Conservation (phyloP, 2,329 filamentous ascomycete genomes). For the Alternaria brassicicola region DNA sequence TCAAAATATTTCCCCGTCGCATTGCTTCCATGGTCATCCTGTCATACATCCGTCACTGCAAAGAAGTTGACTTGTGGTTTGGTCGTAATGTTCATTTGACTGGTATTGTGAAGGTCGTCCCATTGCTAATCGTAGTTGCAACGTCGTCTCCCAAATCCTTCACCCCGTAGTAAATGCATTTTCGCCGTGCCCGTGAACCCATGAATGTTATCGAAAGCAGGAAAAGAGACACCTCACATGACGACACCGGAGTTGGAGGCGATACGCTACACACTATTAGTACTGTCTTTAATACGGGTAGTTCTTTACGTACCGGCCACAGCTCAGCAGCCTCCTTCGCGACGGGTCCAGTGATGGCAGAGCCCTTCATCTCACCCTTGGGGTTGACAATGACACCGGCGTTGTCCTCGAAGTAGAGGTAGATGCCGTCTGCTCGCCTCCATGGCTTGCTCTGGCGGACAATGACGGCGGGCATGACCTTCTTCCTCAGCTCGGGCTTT, state of each 20-base stretch:
- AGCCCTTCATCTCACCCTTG: slow-evolving; percentile 99
- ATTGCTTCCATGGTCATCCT: neutral
- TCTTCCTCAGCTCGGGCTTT: slow-evolving; percentile 99
- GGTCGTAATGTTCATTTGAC: slow-evolving; percentile 43
- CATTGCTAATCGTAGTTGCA: slow-evolving; percentile 46
- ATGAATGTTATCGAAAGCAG: slow-evolving; percentile 48
- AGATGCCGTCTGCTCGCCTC: slow-evolving; percentile 98
- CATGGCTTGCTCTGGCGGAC: slow-evolving; percentile 99
- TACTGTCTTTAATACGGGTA: neutral
- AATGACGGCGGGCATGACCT: slow-evolving; percentile 99
- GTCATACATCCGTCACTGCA: slow-evolving; percentile 8
- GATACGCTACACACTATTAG: slow-evolving; percentile 75
- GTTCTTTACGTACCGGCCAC: slow-evolving; percentile 78
- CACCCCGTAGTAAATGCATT: slow-evolving; percentile 50
- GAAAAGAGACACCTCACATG: slow-evolving; percentile 74
- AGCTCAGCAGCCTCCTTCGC: slow-evolving; percentile 99
- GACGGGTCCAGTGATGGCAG: slow-evolving; percentile 97
- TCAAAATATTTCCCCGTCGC: neutral
- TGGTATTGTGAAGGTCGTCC: slow-evolving; percentile 44
- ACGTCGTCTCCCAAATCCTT: slow-evolving; percentile 44
- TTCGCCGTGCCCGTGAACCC: slow-evolving; percentile 49
- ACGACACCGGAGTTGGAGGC: slow-evolving; percentile 99
- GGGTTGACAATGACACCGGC: slow-evolving; percentile 99
- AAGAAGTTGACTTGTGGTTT: slow-evolving; percentile 14
- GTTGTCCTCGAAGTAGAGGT: slow-evolving; percentile 99